Evolutionary conservation across 2,329 filamentous ascomycete species (phyloP), one percentile per base, ranked within the genome.

Genomic region (Ascosphaera apis): DNA sequence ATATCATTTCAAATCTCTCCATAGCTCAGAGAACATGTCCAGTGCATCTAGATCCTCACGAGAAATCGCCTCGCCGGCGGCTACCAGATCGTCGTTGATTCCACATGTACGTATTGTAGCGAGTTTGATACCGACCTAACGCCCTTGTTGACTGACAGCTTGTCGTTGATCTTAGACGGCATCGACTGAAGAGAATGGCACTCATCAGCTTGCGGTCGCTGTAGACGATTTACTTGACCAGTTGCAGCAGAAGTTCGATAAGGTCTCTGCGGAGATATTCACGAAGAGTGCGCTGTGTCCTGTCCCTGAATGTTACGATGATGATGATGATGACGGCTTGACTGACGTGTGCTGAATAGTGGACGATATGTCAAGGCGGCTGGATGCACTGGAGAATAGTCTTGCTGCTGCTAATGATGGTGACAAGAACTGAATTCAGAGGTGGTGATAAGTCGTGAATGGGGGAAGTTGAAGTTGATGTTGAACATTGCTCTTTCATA

Each of bases 331-430:
- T n/a, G 7, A n/a, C 25, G 28, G 17, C 27, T 28, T 30, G 13
- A 15, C 32, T 40, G 27, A 36, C 40, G 15, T 36, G 8, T 13
- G 18, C n/a, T 36, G 31, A 11, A 17, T 41, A 92, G 83, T 93
- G 78, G 84, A 92, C 50, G 83, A 92, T 43, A 92, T 93, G 83
- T 78, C 80, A 11, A 67, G 76, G 41, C 71, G 84, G 17, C 60
- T 93, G 15, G 84, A 93, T 51, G 81, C 74, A 39, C 65, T 93
- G 8, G 84, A 91, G 53, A 64, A 76, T 16, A 73, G 75, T 11
- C 62, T 91, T 32, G 64, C 69, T 46, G 65, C 67, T 28, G 66
- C 61, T 39, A 69, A 45, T 43, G 57, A 50, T 37, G 41, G 48
- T 34, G 41, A 43, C 42, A 63, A 44, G 53, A 62, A n/a, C n/a